Evolutionary conservation across 2,329 filamentous ascomycete genomes (phyloP).

Genomic region (Penicillium verrucosum): DNA sequence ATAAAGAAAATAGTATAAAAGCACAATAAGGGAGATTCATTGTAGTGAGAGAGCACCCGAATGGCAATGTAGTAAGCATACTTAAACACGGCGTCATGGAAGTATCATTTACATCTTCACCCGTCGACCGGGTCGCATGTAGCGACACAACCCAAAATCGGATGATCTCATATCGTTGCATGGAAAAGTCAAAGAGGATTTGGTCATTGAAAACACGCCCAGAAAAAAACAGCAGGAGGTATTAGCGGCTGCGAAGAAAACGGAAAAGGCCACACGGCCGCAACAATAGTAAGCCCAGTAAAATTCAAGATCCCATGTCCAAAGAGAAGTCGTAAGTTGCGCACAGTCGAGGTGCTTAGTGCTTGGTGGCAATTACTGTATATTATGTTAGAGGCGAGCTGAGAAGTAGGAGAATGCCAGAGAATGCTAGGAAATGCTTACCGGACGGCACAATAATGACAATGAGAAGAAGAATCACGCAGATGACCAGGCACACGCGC

Average conservation of each 20-base stretch:
- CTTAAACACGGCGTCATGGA: conserved; percentile 34
- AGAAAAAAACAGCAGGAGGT: conserved; percentile 35
- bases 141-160: conserved; percentile 17
- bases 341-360: conserved; percentile 34
- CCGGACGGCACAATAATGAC: conserved; percentile 88
- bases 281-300: conserved; percentile 34
- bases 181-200: conserved; percentile 29
- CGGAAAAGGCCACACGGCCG: conserved; percentile 26
- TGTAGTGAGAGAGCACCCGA: conserved; percentile 22
- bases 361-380: conserved; percentile 44
- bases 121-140: conserved; percentile 27
- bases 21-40: conserved; percentile 16
- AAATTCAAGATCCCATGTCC: conserved; percentile 31
- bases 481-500: conserved; percentile 91
- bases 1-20: background rate
- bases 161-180: conserved; percentile 29
- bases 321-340: conserved; percentile 31
- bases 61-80: conserved; percentile 25
- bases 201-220: conserved; percentile 33
- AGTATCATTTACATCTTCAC: conserved; percentile 46
- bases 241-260: conserved; percentile 37
- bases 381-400: conserved; percentile 15
- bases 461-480: conserved; percentile 85
- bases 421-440: conserved; percentile 48
- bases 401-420: no score